These are phyloP conservation scores for Priceomyces castillae DNA, from an alignment of 805 yeast genomes.

Conservation along the genomic window DNA sequence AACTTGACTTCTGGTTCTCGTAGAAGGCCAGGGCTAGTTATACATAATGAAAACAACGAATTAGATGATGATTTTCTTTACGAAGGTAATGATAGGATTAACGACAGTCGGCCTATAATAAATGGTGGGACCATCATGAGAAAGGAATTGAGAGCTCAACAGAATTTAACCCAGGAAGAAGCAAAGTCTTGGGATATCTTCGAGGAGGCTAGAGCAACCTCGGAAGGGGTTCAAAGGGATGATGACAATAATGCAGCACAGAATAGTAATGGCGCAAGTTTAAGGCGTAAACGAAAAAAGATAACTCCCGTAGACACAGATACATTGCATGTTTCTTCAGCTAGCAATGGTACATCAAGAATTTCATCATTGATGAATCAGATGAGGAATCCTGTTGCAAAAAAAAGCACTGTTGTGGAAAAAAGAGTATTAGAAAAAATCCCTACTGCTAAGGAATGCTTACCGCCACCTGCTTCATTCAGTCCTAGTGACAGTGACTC, in stretches of 20 bases:
- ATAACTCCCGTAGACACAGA: constrained; percentile 6
- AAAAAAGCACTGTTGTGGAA: neutral
- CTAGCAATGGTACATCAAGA: constrained; percentile 7
- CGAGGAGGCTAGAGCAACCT: constrained; percentile 23
- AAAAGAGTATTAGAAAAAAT: neutral
- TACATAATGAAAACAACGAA: constrained; percentile 29
- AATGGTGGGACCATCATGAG: constrained; percentile 41
- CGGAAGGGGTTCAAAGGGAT: constrained; percentile 10
- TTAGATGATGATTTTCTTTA: constrained; percentile 30
- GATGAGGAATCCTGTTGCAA: constrained; percentile 12
- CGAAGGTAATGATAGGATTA: constrained; percentile 10
- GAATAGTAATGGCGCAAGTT: neutral
- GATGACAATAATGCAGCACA: neutral
- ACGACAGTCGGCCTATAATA: constrained; percentile 15
- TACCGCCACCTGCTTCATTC: constrained; percentile 1
- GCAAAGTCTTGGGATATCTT: constrained; percentile 36
- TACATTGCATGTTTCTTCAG: neutral
- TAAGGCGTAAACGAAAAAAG: constrained; percentile 12
- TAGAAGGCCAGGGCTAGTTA: constrained; percentile 17
- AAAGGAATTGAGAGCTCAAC: constrained; percentile 29
- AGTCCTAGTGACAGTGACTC: constrained; percentile 4
- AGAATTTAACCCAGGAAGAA: constrained; percentile 33
- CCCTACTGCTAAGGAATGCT: neutral
- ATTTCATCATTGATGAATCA: constrained; percentile 23
- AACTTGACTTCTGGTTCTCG: neutral